phyloP scores from a whole-genome alignment of 2,329 filamentous ascomycete species.

The Akanthomyces muscarius region DNA sequence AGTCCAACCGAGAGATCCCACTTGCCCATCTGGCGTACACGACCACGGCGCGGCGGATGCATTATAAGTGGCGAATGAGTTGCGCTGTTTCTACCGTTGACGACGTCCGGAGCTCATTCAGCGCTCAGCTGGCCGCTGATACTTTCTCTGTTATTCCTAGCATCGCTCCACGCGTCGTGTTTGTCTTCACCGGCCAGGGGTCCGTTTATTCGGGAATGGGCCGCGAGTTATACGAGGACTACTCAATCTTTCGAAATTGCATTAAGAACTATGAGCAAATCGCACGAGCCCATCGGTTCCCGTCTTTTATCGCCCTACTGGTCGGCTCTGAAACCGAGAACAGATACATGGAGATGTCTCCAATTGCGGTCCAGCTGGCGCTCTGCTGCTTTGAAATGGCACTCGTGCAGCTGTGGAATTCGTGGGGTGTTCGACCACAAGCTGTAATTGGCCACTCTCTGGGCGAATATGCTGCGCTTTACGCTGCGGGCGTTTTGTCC shows the following conservation, averaged over 20 bases:
- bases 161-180: conserved; percentile 31
- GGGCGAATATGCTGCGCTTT: conserved; percentile 32
- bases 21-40: conserved; percentile 60
- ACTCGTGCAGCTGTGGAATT: conserved; percentile 50
- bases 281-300: conserved; percentile 47
- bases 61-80: conserved; percentile 54
- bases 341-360: conserved; percentile 22
- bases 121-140: not conserved
- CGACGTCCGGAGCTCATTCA: conserved; percentile 32
- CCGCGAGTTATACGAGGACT: conserved; percentile 45
- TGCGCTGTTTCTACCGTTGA: conserved; percentile 36
- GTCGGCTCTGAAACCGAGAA: conserved; percentile 29
- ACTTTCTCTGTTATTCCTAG: conserved; percentile 18
- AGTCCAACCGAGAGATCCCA: conserved; percentile 45
- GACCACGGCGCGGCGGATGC: conserved; percentile 60
- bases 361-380: conserved; percentile 46
- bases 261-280: conserved; percentile 56
- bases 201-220: conserved; percentile 50
- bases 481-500: conserved; percentile 66
- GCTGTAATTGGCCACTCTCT: conserved; percentile 60
- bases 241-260: conserved; percentile 45
- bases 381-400: conserved; percentile 56
- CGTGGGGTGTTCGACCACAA: conserved; percentile 49
- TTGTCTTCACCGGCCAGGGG: conserved; percentile 56
- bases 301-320: conserved; percentile 49